Evolutionary conservation across 768 basidiomycete genomes (phyloP), one percentile per base, ranked within the genome.

Genomic region (Pleurotus citrinopileatus): DNA sequence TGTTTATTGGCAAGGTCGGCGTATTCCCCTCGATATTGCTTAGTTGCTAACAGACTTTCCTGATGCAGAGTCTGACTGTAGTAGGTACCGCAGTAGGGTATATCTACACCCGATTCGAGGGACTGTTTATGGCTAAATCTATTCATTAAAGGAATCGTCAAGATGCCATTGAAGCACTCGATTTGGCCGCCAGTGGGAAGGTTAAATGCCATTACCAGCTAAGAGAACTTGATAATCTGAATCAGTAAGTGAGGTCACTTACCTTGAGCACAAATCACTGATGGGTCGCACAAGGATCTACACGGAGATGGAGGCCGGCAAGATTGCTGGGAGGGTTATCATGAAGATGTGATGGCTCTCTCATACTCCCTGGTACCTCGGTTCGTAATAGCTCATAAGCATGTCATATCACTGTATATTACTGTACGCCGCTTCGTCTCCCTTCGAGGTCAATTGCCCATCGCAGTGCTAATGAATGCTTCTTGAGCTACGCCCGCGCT

Each of bases 91-190:
- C 48, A 20, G 48, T 51, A 4, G 48, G 48, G 48, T 51, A 37
- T 37, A 34, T 51, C n/a, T n/a, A n/a, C n/a, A n/a, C n/a, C 20
- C 2, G 8, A 26, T 20, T 51, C 34, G 34, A 6, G 8, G 2
- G 10, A 9, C 6, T 1, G 2, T 44, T 26, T 9, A 10, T 44
- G 2, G 12, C 8, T 13, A 22, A 19, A 27, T 44, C 4, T 28
- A 20, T 7, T 34, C 9, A 22, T 43, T 8, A 20, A 56, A 84
- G 87, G 1, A 89, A 85, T 67, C 83, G 86, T 34, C 88, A 91
- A 67, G 92, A 94, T 60, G 78, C 84, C 7, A 68, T 77, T n/a
- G 91, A 94, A 65, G 87, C 92, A 1, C 74, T 94, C 17, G 78
- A 81, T 2, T 79, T 93, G 50, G 91, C 88, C 0, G 79, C 83